These are phyloP conservation scores for Neonectria coccinea DNA, from an alignment of 2,329 filamentous ascomycete species.

Conservation along the genomic window DNA sequence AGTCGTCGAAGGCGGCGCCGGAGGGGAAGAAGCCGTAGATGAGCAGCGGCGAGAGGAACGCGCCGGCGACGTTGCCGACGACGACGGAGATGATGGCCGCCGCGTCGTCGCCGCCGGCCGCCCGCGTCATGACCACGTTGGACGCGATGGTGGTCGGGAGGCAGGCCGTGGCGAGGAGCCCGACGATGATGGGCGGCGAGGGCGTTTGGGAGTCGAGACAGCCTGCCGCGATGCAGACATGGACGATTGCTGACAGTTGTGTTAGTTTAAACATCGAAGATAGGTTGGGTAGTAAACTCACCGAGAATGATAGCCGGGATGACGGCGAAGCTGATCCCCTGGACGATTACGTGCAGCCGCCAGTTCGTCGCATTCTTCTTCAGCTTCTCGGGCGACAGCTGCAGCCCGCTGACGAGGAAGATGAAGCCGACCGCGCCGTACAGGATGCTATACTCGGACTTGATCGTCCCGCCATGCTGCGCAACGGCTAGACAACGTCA, in stretches of 20 bases:
- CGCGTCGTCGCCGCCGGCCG: slow-evolving; percentile 75
- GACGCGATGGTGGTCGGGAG: slow-evolving; percentile 79
- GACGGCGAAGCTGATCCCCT: slow-evolving; percentile 74
- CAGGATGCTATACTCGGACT: slow-evolving; percentile 69
- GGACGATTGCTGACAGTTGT: slow-evolving; percentile 54
- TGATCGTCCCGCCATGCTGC: slow-evolving; percentile 61
- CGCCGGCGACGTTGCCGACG: slow-evolving; percentile 75
- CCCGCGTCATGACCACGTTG: slow-evolving; percentile 79
- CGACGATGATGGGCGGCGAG: slow-evolving; percentile 73
- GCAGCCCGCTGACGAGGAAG: slow-evolving; percentile 78
- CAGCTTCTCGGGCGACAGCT: slow-evolving; percentile 72
- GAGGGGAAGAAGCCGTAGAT: slow-evolving; percentile 70
- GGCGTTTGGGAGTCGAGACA: slow-evolving; percentile 66
- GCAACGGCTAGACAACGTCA: slow-evolving; percentile 57
- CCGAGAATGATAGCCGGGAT: slow-evolving; percentile 73
- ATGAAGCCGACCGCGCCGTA: slow-evolving; percentile 78
- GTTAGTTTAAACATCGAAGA: slow-evolving; percentile 26
- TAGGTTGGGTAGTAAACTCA: slow-evolving; percentile 48
- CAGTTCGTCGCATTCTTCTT: slow-evolving; percentile 72
- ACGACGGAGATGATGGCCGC: slow-evolving; percentile 76
- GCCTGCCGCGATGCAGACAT: slow-evolving; percentile 60
- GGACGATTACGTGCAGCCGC: slow-evolving; percentile 75
- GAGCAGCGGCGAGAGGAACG: slow-evolving; percentile 74
- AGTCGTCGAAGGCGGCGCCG: slow-evolving; percentile 64
- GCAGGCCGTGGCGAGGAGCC: slow-evolving; percentile 74